Evolutionary conservation across 345 rosid genomes (phyloP), one percentile per base, ranked within the genome.

Genomic region (Barbarea vulgaris): DNA sequence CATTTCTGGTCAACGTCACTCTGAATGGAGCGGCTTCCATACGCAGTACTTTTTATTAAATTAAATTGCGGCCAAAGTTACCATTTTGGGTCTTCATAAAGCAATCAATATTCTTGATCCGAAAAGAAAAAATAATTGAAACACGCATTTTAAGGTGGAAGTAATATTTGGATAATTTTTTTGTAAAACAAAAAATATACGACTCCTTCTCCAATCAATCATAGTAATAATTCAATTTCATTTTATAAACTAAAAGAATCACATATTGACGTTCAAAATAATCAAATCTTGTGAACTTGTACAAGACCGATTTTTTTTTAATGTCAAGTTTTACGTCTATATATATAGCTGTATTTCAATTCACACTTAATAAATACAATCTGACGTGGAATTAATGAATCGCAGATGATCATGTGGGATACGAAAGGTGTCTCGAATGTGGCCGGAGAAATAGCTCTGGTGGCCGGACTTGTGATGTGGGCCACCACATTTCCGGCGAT

Each of bases 391-490:
- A 36, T 37, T 14, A 28, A 67, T 0, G 6, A 11, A 67, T 57
- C 1, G 47, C 84, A 91, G 96, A 81, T 84, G 85, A 0, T 81
- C 31, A 27, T 48, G 67, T 91, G 97, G 93, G 72, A 39, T 6
- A 80, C 67, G 15, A 27, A 75, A 1, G 85, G 37, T 1, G 4
- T 83, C 24, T 84, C 97, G 22, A 88, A 85, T 47, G 42, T 92
- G 9, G 91, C 96, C 2, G 97, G 97, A 46, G 97, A 92, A 77
- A 4, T 88, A 37, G 3, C 97, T 9, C 64, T 92, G 41, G 17
- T 86, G 36, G 79, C 83, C 10, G 96, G 97, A 51, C 71, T 90
- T 6, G 76, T 10, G 15, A 22, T 92, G 58, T 92, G 97, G 97
- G 81, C 81, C 11, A 87, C 97, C 36, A 88, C 96, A n/a, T 55